Conservation (phyloP, 306 rosid genomes). For the Lablab purpureus region DNA sequence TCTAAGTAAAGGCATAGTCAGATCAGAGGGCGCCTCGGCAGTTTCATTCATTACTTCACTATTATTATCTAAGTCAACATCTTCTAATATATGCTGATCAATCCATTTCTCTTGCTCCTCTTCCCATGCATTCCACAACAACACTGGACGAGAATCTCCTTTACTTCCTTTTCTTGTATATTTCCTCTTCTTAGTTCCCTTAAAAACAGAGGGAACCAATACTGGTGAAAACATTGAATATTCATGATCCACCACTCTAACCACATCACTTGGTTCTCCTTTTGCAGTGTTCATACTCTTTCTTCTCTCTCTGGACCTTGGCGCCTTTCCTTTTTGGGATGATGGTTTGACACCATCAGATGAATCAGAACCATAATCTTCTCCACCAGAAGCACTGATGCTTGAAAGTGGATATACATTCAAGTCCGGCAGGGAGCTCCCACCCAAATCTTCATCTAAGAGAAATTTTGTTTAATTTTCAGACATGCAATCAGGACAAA, state of each 20-base stretch:
- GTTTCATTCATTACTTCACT: slow-evolving; percentile 65
- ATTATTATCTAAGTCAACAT: slow-evolving; percentile 58
- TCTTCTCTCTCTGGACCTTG: slow-evolving; percentile 24
- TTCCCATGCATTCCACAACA: slow-evolving; percentile 79
- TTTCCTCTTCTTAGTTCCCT: slow-evolving; percentile 33
- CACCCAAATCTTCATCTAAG: slow-evolving; percentile 44
- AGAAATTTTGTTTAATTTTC: background rate
- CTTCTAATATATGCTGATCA: slow-evolving; percentile 56
- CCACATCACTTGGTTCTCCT: slow-evolving; percentile 36
- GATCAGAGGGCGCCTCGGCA: slow-evolving; percentile 72
- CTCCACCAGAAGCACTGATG: slow-evolving; percentile 36
- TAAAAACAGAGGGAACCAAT: slow-evolving; percentile 5
- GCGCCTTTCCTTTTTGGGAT: slow-evolving; percentile 31
- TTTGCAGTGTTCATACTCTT: background rate
- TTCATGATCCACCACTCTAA: slow-evolving; percentile 9
- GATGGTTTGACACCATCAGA: slow-evolving; percentile 33
- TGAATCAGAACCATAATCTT: slow-evolving; percentile 41
- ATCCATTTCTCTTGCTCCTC: slow-evolving; percentile 72
- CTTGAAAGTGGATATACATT: slow-evolving; percentile 39
- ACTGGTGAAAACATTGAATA: background rate
- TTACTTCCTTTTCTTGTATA: slow-evolving; percentile 44
- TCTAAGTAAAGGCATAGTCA: slow-evolving; percentile 77
- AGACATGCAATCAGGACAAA: slow-evolving; percentile 12
- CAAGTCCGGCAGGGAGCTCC: slow-evolving; percentile 22
- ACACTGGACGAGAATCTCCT: slow-evolving; percentile 40